Percentiles rank a stretch among this genome's conserved stretches.
Evolutionary conservation across 176 grass and related monocot species (phyloP).

Genomic region (Oryza meyeriana): DNA sequence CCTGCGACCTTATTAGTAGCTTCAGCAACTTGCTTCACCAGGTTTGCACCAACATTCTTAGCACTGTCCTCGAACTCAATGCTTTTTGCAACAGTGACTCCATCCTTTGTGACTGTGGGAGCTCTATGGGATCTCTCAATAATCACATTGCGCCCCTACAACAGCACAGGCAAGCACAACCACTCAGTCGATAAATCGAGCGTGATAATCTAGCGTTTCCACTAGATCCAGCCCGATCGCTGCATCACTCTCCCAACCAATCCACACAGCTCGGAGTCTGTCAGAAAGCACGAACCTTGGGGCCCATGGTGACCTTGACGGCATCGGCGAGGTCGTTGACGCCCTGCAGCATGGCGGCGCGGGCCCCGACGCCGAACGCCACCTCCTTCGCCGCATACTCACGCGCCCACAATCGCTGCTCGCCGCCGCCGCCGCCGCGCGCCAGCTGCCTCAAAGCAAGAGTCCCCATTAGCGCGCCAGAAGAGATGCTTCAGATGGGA

Average conservation of each 20-base stretch:
- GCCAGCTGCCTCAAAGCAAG: slow-evolving; percentile 23
- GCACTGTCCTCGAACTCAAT: slow-evolving; percentile 78
- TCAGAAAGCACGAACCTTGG: slow-evolving; percentile 46
- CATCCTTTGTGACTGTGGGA: slow-evolving; percentile 88
- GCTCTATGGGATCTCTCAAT: slow-evolving; percentile 56
- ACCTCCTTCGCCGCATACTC: slow-evolving; percentile 68
- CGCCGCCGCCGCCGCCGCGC: slow-evolving; percentile 11
- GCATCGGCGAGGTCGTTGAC: slow-evolving; percentile 78
- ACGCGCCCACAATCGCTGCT: slow-evolving; percentile 47
- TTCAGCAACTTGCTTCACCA: slow-evolving; percentile 93
- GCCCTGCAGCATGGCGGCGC: slow-evolving; percentile 66
- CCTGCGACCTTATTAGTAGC: slow-evolving; percentile 83
- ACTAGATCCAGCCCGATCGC: slow-evolving; percentile 10
- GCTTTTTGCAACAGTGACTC: slow-evolving; percentile 86
- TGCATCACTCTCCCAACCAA: background rate
- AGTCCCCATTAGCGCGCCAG: background rate
- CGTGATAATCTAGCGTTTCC: background rate
- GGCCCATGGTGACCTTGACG: slow-evolving; percentile 83
- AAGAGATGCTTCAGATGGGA: background rate
- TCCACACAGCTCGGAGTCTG: background rate
- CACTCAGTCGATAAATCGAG: slow-evolving; percentile 9
- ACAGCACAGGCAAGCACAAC: background rate
- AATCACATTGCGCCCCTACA: slow-evolving; percentile 81
- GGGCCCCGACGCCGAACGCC: slow-evolving; percentile 54
- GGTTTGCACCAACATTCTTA: slow-evolving; percentile 79